A percentile compares a stretch with the other conserved stretches of the same genome.
These are phyloP conservation scores for Inonotus hispidus DNA, from an alignment of 1,284 basidiomycete genomes.

Conservation along the genomic window DNA sequence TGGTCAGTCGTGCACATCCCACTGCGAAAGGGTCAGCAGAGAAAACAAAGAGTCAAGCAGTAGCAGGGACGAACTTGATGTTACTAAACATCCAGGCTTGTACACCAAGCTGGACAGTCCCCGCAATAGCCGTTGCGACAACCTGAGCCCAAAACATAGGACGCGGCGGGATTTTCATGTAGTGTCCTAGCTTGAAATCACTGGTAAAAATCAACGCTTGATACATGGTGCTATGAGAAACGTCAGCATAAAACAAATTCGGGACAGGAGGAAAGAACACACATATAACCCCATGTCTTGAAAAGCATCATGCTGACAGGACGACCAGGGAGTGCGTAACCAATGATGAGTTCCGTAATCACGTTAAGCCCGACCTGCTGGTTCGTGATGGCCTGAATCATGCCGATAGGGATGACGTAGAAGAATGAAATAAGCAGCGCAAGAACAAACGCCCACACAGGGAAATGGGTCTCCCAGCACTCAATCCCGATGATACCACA, in stretches of 20 bases:
- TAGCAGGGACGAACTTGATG: slow-evolving; percentile 30
- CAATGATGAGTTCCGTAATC: slow-evolving; percentile 32
- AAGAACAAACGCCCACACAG: slow-evolving; percentile 33
- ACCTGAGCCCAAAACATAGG: slow-evolving; percentile 34
- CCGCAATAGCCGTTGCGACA: slow-evolving; percentile 33
- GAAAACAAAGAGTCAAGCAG: background rate
- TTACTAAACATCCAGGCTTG: slow-evolving; percentile 35
- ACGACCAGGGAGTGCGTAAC: slow-evolving; percentile 24
- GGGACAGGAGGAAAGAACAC: background rate
- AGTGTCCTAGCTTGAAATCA: slow-evolving; percentile 28
- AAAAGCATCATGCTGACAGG: slow-evolving; percentile 41
- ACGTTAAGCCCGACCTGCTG: slow-evolving; percentile 31
- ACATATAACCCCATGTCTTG: slow-evolving; percentile 30
- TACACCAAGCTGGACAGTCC: slow-evolving; percentile 29
- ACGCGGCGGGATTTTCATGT: slow-evolving; percentile 27
- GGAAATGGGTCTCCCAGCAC: slow-evolving; percentile 28
- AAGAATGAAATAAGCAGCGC: slow-evolving; percentile 31
- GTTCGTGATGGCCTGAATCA: slow-evolving; percentile 35
- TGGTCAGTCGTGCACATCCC: slow-evolving; percentile 30
- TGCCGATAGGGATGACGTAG: slow-evolving; percentile 34
- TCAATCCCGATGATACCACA: slow-evolving; percentile 19
- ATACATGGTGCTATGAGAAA: slow-evolving; percentile 28
- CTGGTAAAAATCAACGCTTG: slow-evolving; percentile 31
- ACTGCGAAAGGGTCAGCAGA: slow-evolving; percentile 20
- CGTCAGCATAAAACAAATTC: background rate